Percentiles rank a stretch among this genome's conserved stretches.
phyloP scores from a whole-genome alignment of 805 yeast species.

The Spathaspora gorwiae region DNA sequence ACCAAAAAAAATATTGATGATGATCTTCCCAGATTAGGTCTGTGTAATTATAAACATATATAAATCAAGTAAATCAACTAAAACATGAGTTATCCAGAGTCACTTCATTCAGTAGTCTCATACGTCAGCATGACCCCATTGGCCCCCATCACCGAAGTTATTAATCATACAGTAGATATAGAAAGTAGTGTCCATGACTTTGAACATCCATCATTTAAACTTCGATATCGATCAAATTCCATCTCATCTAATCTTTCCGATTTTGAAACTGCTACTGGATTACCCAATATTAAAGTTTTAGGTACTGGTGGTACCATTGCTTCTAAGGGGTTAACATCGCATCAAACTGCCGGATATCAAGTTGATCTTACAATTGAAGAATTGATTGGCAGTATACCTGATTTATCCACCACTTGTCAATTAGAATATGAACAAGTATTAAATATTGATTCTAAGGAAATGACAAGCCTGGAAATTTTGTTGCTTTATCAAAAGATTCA shows the following conservation, averaged over 20 bases:
- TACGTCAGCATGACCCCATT: constrained; percentile 4
- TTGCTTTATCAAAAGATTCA: constrained; percentile 44
- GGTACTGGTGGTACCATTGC: constrained; percentile 48
- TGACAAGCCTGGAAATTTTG: constrained; percentile 43
- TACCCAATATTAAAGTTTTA: constrained; percentile 36
- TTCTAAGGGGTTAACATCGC: constrained; percentile 33
- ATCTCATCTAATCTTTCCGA: constrained; percentile 12
- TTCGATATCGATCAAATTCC: constrained; percentile 33
- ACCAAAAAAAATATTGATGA: too few relatives aligned
- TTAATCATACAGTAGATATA: constrained; percentile 8
- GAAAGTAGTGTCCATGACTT: constrained; percentile 21
- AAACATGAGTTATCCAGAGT: background rate
- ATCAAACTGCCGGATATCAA: constrained; percentile 41
- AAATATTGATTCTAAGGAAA: constrained; percentile 58
- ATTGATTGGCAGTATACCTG: constrained; percentile 51
- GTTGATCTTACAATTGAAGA: constrained; percentile 46
- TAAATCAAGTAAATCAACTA: too few relatives aligned
- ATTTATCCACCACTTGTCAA: constrained; percentile 48
- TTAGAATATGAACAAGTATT: constrained; percentile 60
- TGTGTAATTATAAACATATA: too few relatives aligned
- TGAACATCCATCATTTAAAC: constrained; percentile 30
- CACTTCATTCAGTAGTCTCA: background rate
- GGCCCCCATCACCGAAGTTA: constrained; percentile 4
- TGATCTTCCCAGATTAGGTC: too few relatives aligned
- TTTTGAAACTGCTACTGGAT: constrained; percentile 4